phyloP scores from a whole-genome alignment of 1,139 yeast species.

The Suhomyces wounanorum region DNA sequence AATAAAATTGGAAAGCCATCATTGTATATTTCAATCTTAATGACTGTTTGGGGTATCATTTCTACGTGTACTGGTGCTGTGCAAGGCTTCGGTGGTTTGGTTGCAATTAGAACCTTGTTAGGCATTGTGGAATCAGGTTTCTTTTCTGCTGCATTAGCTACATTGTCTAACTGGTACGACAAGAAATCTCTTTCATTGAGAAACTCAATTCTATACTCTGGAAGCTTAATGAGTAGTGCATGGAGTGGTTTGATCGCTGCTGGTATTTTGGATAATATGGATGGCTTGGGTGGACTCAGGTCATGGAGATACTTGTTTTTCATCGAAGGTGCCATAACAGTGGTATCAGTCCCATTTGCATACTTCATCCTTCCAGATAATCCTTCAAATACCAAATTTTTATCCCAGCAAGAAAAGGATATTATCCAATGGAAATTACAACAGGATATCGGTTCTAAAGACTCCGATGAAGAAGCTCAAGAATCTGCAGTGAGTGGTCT shows the following conservation, averaged over 20 bases:
- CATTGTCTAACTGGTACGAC: constrained; percentile 52
- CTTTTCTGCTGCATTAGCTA: constrained; percentile 54
- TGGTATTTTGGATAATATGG: constrained; percentile 51
- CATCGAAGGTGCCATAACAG: constrained; percentile 26
- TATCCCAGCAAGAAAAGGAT: constrained; percentile 22
- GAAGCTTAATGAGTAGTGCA: constrained; percentile 77
- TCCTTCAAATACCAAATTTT: constrained; percentile 24
- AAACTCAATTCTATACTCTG: constrained; percentile 60
- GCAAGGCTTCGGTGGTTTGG: constrained; percentile 42
- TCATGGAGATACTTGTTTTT: constrained; percentile 25
- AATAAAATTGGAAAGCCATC: constrained; percentile 56
- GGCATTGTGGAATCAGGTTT: constrained; percentile 64
- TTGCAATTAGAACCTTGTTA: constrained; percentile 50
- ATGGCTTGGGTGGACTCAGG: constrained; percentile 47
- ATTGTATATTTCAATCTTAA: constrained; percentile 49
- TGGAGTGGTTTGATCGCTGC: constrained; percentile 78
- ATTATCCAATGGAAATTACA: constrained; percentile 38
- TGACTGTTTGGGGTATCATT: constrained; percentile 56
- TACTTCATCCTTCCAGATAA: constrained; percentile 25
- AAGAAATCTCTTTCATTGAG: constrained; percentile 52
- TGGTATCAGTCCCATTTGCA: constrained; percentile 24
- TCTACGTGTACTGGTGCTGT: constrained; percentile 49
- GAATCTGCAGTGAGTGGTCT: constrained; percentile 25
- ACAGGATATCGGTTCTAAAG: constrained; percentile 43
- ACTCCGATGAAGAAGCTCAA: constrained; percentile 32